Evolutionary conservation across 306 rosid genomes (phyloP).

Genomic region (Cucumis melo): DNA sequence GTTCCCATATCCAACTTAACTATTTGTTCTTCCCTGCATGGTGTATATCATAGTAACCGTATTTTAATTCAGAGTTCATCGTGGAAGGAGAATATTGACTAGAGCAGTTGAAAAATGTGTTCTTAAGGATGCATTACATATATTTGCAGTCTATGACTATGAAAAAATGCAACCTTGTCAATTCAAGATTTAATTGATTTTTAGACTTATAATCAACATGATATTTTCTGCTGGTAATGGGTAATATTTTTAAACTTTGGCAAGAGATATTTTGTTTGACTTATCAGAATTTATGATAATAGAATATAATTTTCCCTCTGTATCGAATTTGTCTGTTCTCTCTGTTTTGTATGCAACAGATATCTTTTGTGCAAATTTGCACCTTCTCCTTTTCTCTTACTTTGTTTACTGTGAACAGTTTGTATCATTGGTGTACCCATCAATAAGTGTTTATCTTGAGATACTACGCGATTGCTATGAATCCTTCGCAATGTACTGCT

Average conservation of each 20-base stretch:
- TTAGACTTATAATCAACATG: not conserved
- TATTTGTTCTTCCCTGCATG: not conserved
- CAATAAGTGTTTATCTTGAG: constrained; percentile 67
- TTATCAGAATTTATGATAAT: not conserved
- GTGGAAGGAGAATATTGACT: not conserved
- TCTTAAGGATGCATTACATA: not conserved
- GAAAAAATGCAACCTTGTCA: not conserved
- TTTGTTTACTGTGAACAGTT: constrained; percentile 31
- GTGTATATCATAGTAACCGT: not conserved
- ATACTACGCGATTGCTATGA: constrained; percentile 95
- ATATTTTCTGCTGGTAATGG: not conserved
- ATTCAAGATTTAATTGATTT: not conserved
- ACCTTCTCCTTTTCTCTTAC: constrained; percentile 5
- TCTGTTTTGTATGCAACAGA: not conserved
- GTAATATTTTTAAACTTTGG: not conserved
- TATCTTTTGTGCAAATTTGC: constrained; percentile 1
- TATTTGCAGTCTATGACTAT: not conserved
- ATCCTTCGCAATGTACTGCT: constrained; percentile 99
- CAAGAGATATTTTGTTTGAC: not conserved
- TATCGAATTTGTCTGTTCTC: not conserved
- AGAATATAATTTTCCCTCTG: not conserved
- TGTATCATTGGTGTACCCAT: constrained; percentile 69
- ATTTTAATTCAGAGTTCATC: not conserved
- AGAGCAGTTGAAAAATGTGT: not conserved
- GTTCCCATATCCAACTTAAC: not conserved